Base-by-base conservation (phyloP, 148 eudicot genomes). In the Salicornia ramosissima region DNA sequence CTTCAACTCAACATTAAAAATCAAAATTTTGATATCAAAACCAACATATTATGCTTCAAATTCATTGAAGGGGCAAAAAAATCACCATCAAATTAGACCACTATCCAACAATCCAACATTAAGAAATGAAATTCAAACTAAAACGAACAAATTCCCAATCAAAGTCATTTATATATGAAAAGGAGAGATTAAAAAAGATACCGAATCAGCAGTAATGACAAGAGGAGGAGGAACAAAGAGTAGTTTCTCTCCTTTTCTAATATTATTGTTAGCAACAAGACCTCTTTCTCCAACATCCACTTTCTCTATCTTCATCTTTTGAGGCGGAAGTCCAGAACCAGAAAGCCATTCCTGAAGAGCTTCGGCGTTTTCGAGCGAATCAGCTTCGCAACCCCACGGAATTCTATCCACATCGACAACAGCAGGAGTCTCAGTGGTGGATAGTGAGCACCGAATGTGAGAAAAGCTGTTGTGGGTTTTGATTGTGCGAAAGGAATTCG, bases 281-380 rank as follows among this genome's bases (percentile, higher is more conserved):
- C 98, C 98, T 60, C 98, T 87, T 78, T 90, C 98, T 33, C 98
- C 98, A 4, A 94, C 88, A 4, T 85, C 86, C 69, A 94, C 98
- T 54, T 75, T 85, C 67, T 87, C 76, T 18, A 94, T 87, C 45
- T 50, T 92, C 96, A 94, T 86, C 65, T 94, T 94, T 81, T 94
- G 98, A 0, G 75, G 69, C 8, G 98, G 95, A 8, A 94, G 80
- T 1, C 96, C 98, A 7, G 85, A 81, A 3, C 68, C 77, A 28
- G 83, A 42, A 66, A 94, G 78, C 98, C 97, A 94, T 40, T 72
- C 70, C 89, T 88, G 87, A 79, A 94, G 34, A 45, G 82, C 81
- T 45, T 80, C 79, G 1, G 98, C 96, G 26, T 87, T 94, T 61
- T 90, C 92, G 1, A 83, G 31, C 16, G 98, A 90, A 31, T 94